Base-by-base conservation (phyloP, 345 rosid genomes). In the Cardamine occulta region DNA sequence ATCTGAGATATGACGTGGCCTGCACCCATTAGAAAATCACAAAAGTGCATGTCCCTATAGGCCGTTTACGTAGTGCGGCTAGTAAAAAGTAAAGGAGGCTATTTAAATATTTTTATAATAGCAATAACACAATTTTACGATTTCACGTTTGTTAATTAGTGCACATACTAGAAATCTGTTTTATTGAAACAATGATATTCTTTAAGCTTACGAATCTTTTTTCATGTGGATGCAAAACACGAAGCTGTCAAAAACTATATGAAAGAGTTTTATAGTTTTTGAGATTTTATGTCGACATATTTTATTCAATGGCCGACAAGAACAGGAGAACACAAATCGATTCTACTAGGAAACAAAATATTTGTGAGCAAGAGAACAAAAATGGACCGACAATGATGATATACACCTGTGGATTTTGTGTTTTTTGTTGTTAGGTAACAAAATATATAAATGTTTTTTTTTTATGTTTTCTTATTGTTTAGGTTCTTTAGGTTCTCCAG, bases 401-500 rank as follows among this genome's bases (percentile, higher is more conserved):
- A 0, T 47, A 47, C 7, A 47, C 52, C 67, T 45, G 47, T 53
- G 34, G 34, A 69, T 45, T 34, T 52, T 34, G 18, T 59, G 29
- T 78, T 45, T 77, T 56, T 21, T 58, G 60, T 48, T 47, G 47
- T 34, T 34, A 39, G 21, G 51, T 61, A 12, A 63, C 44, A 51
- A 66, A 26, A 37, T 32, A 40, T 14, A 12, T 57, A 64, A 26
- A 15, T 28, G 0, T 14, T 53, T 34, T 26, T 63, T 63, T 7
- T 63, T 31, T 1, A 7, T 4, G 5, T 68, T 14, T 55, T 35
- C 12, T 60, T 48, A 10, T 60, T 72, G n/a, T 32, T 70, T 82
- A 89, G 98, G 85, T 4, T 72, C 73, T 48, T 68, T 83, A 89
- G 98, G 85, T 6, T 72, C 74, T 48, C 71, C 70, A 17, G 72